These are phyloP conservation scores for Vigna hirtella DNA, from an alignment of 306 rosid genomes.

Conservation along the genomic window DNA sequence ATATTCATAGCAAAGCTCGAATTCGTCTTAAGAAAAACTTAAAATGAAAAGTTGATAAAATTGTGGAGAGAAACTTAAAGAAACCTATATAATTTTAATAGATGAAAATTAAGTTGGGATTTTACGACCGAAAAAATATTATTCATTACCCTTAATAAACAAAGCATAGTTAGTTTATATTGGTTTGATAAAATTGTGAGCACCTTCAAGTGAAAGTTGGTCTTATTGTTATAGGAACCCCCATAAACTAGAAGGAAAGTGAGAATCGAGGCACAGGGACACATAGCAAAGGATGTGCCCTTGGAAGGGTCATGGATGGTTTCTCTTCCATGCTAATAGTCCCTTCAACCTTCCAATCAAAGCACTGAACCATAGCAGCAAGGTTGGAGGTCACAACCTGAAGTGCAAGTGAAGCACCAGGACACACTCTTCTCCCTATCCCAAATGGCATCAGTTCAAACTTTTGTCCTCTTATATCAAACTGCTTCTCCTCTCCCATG, in stretches of 20 bases:
- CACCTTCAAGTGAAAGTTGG: too few species aligned
- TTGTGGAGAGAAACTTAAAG: too few species aligned
- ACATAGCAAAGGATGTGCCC: conserved; percentile 42
- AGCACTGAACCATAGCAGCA: conserved; percentile 43
- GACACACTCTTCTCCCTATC: conserved; percentile 41
- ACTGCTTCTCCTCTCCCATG: conserved; percentile 31
- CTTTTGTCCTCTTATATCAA: conserved; percentile 65
- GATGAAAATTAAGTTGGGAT: too few species aligned
- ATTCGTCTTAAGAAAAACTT: too few species aligned
- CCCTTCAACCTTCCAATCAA: conserved; percentile 42
- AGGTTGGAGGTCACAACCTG: conserved; percentile 30
- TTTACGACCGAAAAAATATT: too few species aligned
- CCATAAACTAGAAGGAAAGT: neutral
- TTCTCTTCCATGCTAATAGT: conserved; percentile 40
- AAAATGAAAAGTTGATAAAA: too few species aligned
- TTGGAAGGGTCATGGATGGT: conserved; percentile 39
- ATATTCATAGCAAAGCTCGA: too few species aligned
- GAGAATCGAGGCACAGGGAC: conserved; percentile 24
- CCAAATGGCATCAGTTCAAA: conserved; percentile 72
- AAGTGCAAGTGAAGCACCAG: conserved; percentile 45
- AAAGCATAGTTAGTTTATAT: too few species aligned
- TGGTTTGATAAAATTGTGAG: too few species aligned
- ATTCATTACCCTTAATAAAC: too few species aligned
- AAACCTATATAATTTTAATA: too few species aligned
- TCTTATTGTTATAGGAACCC: too few species aligned